Evolutionary conservation across 345 rosid genomes (phyloP).

Genomic region (Pistacia vera): DNA sequence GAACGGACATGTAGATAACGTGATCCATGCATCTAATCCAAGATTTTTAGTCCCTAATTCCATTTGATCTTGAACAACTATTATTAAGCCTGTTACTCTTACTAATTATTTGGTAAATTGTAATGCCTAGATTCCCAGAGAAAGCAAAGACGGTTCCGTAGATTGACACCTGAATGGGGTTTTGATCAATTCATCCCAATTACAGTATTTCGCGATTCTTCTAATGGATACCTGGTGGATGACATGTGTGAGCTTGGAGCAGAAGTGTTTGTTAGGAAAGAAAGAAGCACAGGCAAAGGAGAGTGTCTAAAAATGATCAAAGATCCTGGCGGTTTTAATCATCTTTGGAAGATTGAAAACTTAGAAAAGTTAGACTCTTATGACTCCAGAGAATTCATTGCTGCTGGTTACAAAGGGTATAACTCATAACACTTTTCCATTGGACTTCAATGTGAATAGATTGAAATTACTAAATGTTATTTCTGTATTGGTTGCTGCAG

Average conservation of each 20-base stretch:
- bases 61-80: neutral
- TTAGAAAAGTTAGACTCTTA: constrained; percentile 23
- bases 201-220: constrained; percentile 22
- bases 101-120: constrained; percentile 1
- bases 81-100: neutral
- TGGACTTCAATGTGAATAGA: neutral
- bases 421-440: too few relatives aligned
- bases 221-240: constrained; percentile 40
- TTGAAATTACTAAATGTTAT: neutral
- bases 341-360: constrained; percentile 41
- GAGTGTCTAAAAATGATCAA: constrained; percentile 35
- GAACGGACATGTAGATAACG: too few relatives aligned
- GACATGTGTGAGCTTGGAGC: constrained; percentile 46
- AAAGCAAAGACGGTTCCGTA: constrained; percentile 38
- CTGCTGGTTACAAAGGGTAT: constrained; percentile 44
- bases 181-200: constrained; percentile 37
- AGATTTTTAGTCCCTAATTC: too few relatives aligned
- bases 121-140: constrained; percentile 32
- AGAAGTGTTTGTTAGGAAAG: constrained; percentile 44
- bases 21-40: too few relatives aligned
- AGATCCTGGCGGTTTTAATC: constrained; percentile 12
- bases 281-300: constrained; percentile 33
- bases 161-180: constrained; percentile 41
- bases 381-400: constrained; percentile 27
- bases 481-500: constrained; percentile 22